Percentiles rank a stretch among this genome's conserved stretches.
Evolutionary conservation across 306 rosid genomes (phyloP).

Genomic region (Bauhinia variegata): DNA sequence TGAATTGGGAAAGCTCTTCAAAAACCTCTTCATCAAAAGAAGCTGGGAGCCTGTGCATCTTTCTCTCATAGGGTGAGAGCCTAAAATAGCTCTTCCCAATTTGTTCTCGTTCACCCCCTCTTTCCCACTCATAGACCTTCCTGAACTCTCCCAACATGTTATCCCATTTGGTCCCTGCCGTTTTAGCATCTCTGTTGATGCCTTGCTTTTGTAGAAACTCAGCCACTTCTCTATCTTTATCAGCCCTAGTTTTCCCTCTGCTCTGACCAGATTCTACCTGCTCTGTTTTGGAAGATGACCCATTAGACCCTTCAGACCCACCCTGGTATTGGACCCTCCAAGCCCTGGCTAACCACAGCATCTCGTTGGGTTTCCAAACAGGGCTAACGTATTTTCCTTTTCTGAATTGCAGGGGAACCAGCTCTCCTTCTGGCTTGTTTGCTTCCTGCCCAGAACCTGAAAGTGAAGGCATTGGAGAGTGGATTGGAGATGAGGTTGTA

Average conservation of each 20-base stretch:
- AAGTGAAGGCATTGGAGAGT: constrained; percentile 57
- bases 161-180: constrained; percentile 98
- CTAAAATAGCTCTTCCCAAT: constrained; percentile 91
- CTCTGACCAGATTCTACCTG: constrained; percentile 41
- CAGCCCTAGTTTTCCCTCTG: constrained; percentile 86
- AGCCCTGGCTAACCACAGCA: constrained; percentile 89
- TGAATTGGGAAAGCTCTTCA: constrained; percentile 88
- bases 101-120: constrained; percentile 84
- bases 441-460: constrained; percentile 60
- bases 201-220: constrained; percentile 78
- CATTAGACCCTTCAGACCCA: constrained; percentile 52
- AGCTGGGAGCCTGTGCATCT: constrained; percentile 88
- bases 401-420: constrained; percentile 65
- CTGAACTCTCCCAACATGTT: constrained; percentile 97
- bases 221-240: constrained; percentile 88
- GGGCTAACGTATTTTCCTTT: constrained; percentile 96
- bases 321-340: constrained; percentile 85
- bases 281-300: constrained; percentile 49
- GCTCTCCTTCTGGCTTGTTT: constrained; percentile 54
- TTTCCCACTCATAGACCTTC: constrained; percentile 95
- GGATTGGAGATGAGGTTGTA: constrained; percentile 73
- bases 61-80: constrained; percentile 94
- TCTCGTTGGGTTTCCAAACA: constrained; percentile 96
- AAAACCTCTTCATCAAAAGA: constrained; percentile 97
- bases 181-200: constrained; percentile 55